Evolutionary conservation across 2,329 filamentous ascomycete species (phyloP).

Genomic region (Xylariaceae sp.): DNA sequence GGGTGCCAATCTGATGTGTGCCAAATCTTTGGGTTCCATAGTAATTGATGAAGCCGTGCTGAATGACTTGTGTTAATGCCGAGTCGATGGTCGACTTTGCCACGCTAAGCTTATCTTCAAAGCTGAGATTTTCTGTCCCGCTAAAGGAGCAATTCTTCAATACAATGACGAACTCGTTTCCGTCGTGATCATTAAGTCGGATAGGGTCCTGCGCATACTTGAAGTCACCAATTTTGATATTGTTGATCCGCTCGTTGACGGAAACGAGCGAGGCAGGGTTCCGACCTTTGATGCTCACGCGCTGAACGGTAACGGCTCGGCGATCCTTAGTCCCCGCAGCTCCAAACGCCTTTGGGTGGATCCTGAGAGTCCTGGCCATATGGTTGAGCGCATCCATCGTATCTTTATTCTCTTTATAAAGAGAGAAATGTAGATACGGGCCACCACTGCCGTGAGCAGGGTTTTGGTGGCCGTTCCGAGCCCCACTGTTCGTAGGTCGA

Average conservation of each 20-base stretch:
- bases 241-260: constrained; percentile 68
- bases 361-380: constrained; percentile 74
- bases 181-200: constrained; percentile 80
- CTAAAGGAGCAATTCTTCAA: constrained; percentile 80
- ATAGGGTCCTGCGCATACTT: constrained; percentile 75
- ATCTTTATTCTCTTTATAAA: constrained; percentile 97
- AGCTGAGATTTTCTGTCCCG: constrained; percentile 50
- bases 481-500: constrained; percentile 33
- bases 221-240: constrained; percentile 78
- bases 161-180: constrained; percentile 93
- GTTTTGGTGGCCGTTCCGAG: constrained; percentile 34
- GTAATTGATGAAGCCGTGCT: constrained; percentile 93
- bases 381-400: constrained; percentile 90
- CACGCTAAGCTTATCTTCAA: constrained; percentile 54
- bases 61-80: constrained; percentile 70
- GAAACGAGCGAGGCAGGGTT: constrained; percentile 66
- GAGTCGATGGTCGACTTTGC: constrained; percentile 58
- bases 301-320: constrained; percentile 83
- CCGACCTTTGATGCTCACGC: constrained; percentile 69
- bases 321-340: constrained; percentile 90
- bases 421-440: constrained; percentile 85
- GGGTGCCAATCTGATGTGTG: constrained; percentile 84
- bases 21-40: constrained; percentile 98
- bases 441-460: constrained; percentile 53
- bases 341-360: constrained; percentile 76